These are phyloP conservation scores for Tricholomella constricta DNA, from an alignment of 768 basidiomycete species.

Conservation along the genomic window DNA sequence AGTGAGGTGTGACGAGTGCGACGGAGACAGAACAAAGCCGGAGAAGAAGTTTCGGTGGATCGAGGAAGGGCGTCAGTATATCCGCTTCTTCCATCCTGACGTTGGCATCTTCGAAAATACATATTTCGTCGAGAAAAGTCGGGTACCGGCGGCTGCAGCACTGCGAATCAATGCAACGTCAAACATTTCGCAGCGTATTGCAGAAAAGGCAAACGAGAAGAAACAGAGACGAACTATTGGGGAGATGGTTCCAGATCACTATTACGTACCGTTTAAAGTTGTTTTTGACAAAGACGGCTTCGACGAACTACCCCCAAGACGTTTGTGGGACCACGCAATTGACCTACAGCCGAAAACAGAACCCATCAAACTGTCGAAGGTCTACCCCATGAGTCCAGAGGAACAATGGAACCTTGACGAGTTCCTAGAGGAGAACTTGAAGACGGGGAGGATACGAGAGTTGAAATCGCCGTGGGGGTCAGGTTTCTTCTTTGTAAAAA, in stretches of 20 bases:
- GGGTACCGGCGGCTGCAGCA: background rate
- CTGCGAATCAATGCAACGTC: no score
- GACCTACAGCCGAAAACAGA: slow-evolving; percentile 29
- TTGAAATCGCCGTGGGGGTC: slow-evolving; percentile 28
- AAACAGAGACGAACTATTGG: no score
- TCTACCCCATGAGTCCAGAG: slow-evolving; percentile 33
- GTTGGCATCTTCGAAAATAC: background rate
- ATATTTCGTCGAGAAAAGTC: background rate
- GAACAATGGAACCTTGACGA: slow-evolving; percentile 31
- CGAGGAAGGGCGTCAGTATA: background rate
- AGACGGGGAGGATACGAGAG: slow-evolving; percentile 25
- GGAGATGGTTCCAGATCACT: no score
- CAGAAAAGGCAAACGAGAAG: background rate
- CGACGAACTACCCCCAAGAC: slow-evolving; percentile 29
- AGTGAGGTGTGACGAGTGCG: background rate
- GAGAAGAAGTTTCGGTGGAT: slow-evolving; percentile 3
- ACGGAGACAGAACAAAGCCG: background rate
- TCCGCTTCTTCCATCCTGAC: background rate
- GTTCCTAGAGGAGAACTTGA: no score
- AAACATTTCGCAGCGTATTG: background rate
- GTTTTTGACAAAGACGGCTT: no score
- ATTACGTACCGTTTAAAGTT: no score
- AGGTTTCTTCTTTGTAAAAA: no score
- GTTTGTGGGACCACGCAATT: slow-evolving; percentile 37
- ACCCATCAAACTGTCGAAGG: slow-evolving; percentile 24